Conservation (phyloP, 1,139 yeast species). For the Hyphopichia buzzinii region DNA sequence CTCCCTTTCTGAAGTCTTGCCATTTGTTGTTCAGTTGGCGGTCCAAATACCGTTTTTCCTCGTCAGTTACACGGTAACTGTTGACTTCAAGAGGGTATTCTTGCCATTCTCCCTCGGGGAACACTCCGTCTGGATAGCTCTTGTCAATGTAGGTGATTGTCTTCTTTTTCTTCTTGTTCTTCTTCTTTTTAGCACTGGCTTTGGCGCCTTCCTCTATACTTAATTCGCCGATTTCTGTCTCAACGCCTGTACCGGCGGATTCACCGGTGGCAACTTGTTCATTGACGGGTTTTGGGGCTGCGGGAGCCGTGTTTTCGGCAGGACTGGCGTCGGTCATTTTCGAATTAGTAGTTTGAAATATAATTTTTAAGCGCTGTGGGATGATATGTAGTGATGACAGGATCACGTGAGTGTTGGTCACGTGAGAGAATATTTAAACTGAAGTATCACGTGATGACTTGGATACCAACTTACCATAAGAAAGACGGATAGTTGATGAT, state of each 20-base stretch:
- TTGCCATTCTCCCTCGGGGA: conserved; percentile 88
- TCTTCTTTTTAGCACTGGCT: conserved; percentile 38
- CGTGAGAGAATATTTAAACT: no score
- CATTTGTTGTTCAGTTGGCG: conserved; percentile 63
- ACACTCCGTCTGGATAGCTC: conserved; percentile 68
- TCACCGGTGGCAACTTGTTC: not conserved
- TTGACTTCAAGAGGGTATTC: conserved; percentile 73
- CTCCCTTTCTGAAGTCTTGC: conserved; percentile 93
- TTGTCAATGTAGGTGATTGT: conserved; percentile 57
- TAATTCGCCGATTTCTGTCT: conserved; percentile 12
- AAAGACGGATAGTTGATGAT: no score
- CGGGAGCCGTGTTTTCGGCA: no score
- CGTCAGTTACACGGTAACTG: conserved; percentile 75
- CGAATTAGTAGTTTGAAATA: no score
- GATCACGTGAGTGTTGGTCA: no score
- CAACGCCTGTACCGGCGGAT: conserved; percentile 5
- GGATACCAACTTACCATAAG: no score
- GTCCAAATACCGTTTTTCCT: conserved; percentile 79
- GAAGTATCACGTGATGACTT: no score
- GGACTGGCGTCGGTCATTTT: no score
- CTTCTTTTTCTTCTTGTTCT: conserved; percentile 45
- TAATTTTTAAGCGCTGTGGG: no score
- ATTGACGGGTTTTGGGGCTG: no score
- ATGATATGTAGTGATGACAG: no score
- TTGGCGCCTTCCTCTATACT: conserved; percentile 9